Conservation (phyloP, 257 asterid genomes). For the Fraxinus pennsylvanica region DNA sequence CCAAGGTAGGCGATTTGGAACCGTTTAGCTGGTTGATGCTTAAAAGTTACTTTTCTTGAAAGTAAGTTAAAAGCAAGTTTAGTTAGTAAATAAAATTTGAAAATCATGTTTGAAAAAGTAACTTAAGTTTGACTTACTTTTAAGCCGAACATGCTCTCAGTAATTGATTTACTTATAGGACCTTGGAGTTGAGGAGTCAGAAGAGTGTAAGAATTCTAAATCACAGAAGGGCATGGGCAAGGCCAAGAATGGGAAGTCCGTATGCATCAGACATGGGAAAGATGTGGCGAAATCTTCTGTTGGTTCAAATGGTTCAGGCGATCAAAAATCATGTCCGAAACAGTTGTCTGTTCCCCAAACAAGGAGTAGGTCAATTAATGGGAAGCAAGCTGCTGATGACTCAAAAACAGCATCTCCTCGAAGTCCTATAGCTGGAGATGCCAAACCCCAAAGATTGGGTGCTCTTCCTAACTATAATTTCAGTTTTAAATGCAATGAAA, state of each 20-base stretch:
- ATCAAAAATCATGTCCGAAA: slow-evolving; percentile 33
- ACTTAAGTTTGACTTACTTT: too few species aligned
- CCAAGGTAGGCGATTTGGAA: slow-evolving; percentile 32
- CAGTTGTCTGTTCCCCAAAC: slow-evolving; percentile 24
- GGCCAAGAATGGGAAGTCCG: slow-evolving; percentile 32
- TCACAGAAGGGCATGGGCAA: slow-evolving; percentile 5
- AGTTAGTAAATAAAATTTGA: too few species aligned
- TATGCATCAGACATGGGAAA: slow-evolving; percentile 31
- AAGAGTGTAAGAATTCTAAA: too few species aligned
- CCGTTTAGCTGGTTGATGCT: slow-evolving; percentile 6
- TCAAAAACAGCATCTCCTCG: slow-evolving; percentile 28
- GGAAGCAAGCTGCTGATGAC: slow-evolving; percentile 33
- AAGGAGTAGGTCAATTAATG: slow-evolving; percentile 32
- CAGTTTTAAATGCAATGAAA: slow-evolving; percentile 87
- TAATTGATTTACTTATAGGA: not conserved
- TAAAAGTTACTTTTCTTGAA: too few species aligned
- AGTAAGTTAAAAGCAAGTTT: not conserved
- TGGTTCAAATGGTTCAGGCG: slow-evolving; percentile 43
- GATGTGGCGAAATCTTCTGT: slow-evolving; percentile 29
- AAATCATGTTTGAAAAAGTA: too few species aligned
- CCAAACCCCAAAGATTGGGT: slow-evolving; percentile 61
- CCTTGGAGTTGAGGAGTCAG: not conserved
- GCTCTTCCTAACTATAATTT: slow-evolving; percentile 73
- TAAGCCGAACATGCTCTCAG: not conserved
- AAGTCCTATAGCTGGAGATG: slow-evolving; percentile 69